These are phyloP conservation scores for Tuber indicum DNA, from an alignment of 495 filamentous ascomycete genomes.

Conservation along the genomic window DNA sequence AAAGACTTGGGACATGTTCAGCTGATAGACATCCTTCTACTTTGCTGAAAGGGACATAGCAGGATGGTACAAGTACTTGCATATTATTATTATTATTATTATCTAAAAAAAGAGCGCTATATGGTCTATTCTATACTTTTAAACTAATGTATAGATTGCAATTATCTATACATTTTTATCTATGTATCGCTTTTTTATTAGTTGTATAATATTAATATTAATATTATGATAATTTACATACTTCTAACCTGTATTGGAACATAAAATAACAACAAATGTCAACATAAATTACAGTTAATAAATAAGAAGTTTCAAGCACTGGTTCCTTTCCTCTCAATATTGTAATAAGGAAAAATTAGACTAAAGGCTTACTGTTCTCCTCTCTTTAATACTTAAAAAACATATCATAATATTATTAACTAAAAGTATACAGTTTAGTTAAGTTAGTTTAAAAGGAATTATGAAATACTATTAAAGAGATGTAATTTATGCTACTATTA, in stretches of 20 bases:
- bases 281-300: not conserved
- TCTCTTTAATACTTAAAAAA: not conserved
- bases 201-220: too few relatives aligned
- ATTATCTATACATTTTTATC: not conserved
- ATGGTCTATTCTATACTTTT: not conserved
- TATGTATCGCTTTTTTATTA: not conserved
- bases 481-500: not conserved
- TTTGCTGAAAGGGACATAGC: not conserved
- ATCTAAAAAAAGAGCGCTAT: not conserved
- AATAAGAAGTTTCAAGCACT: not conserved
- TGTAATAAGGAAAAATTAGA: not conserved
- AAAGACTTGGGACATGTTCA: not conserved
- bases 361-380: not conserved
- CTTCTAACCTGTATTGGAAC: not conserved
- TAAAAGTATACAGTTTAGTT: too few relatives aligned
- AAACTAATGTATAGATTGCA: not conserved
- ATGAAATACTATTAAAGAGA: not conserved
- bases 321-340: not conserved
- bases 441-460: not conserved
- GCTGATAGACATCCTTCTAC: not conserved
- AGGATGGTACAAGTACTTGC: not conserved
- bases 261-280: not conserved
- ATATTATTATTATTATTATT: not conserved
- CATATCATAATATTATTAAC: not conserved
- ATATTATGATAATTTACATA: not conserved